A percentile compares a stretch with the other conserved stretches of the same genome.
Evolutionary conservation across 2,329 filamentous ascomycete species (phyloP).

Genomic region (Claviceps lovelessii): DNA sequence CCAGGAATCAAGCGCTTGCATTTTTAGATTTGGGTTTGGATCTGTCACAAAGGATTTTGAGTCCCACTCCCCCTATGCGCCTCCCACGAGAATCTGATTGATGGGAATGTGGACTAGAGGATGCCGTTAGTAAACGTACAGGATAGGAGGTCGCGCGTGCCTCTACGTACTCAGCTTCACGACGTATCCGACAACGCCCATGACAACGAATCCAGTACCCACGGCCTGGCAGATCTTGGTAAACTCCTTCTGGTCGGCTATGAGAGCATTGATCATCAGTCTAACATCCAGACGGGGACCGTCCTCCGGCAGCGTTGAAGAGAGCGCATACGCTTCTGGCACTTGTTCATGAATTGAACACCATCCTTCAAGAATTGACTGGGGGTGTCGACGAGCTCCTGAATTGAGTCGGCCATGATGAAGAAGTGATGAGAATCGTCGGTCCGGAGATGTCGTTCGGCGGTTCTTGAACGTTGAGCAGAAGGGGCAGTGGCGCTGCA

Average conservation of each 20-base stretch:
- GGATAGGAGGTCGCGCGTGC: not conserved
- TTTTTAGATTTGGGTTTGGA: not conserved
- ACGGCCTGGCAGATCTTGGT: slow-evolving; percentile 41
- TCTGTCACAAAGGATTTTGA: not conserved
- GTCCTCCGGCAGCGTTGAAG: not conserved
- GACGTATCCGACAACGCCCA: slow-evolving; percentile 56
- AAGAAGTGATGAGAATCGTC: not conserved
- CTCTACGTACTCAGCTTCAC: slow-evolving; percentile 49
- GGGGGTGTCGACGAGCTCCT: slow-evolving; percentile 56
- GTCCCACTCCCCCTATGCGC: slow-evolving; percentile 33
- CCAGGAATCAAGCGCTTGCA: not conserved
- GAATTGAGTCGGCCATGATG: slow-evolving; percentile 52
- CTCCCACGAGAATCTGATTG: slow-evolving; percentile 56
- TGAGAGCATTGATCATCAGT: not conserved
- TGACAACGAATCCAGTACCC: slow-evolving; percentile 54
- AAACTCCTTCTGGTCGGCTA: slow-evolving; percentile 30
- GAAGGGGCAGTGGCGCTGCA: not conserved
- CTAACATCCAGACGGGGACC: too few species aligned
- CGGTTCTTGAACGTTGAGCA: not conserved
- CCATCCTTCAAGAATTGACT: slow-evolving; percentile 49
- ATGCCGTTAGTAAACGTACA: not conserved
- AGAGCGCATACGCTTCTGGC: slow-evolving; percentile 44
- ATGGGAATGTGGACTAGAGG: slow-evolving; percentile 50
- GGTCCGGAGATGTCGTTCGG: not conserved
- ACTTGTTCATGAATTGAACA: slow-evolving; percentile 46